Conservation (phyloP, 805 yeast genomes). For the Lachancea dasiensis region DNA sequence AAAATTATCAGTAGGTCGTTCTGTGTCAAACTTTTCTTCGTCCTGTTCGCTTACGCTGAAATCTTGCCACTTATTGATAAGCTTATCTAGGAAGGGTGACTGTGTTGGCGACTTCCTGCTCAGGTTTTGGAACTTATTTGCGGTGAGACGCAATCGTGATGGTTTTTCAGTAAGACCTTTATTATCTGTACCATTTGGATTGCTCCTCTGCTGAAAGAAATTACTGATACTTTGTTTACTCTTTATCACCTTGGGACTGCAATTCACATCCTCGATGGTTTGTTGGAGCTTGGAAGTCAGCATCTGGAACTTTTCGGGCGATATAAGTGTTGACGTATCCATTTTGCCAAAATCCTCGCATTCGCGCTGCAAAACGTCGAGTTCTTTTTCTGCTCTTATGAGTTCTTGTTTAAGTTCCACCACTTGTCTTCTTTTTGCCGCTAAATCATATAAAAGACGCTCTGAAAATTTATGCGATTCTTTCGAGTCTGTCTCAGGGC, state of each 20-base stretch:
- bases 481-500: not conserved
- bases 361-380: slow-evolving; percentile 34
- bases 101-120: slow-evolving; percentile 1
- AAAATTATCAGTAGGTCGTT: slow-evolving; percentile 16
- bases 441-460: slow-evolving; percentile 34
- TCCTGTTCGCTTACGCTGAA: slow-evolving; percentile 28
- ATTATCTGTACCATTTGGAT: not conserved
- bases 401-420: slow-evolving; percentile 42
- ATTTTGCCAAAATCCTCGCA: not conserved
- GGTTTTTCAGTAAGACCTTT: not conserved
- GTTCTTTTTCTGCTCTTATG: slow-evolving; percentile 21
- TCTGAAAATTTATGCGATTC: slow-evolving; percentile 1
- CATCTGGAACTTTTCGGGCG: slow-evolving; percentile 6
- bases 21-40: slow-evolving; percentile 27
- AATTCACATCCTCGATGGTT: slow-evolving; percentile 19
- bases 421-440: slow-evolving; percentile 50
- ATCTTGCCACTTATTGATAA: slow-evolving; percentile 29
- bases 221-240: slow-evolving; percentile 22
- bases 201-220: slow-evolving; percentile 14
- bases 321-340: not conserved
- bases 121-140: slow-evolving; percentile 4
- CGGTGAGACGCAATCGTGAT: not conserved
- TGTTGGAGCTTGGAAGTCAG: slow-evolving; percentile 13
- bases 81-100: slow-evolving; percentile 4
- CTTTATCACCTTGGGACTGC: slow-evolving; percentile 17